phyloP scores from a whole-genome alignment of 2,329 filamentous ascomycete genomes.

The Myriosclerotinia duriaeana region DNA sequence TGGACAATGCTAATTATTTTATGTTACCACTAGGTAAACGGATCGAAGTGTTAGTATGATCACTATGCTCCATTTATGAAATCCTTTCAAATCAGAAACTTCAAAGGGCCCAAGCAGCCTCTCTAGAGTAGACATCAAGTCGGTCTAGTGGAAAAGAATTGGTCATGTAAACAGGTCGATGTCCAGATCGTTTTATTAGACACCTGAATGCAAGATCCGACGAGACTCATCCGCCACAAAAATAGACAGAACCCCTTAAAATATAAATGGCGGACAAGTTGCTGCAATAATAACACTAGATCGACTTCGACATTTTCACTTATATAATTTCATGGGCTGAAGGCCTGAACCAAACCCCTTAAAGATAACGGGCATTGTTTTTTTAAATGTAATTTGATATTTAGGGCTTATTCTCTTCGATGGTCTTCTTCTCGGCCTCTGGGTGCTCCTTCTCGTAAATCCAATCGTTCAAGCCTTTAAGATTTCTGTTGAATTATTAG shows the following conservation, averaged over 20 bases:
- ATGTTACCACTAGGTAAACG: not conserved
- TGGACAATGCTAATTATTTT: not conserved
- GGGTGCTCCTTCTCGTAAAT: conserved; percentile 81
- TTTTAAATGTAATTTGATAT: not conserved
- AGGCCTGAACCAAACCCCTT: not conserved
- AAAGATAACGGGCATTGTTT: not conserved
- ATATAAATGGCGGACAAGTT: not conserved
- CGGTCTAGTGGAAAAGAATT: not conserved
- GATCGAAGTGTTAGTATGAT: not conserved
- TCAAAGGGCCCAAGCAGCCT: not conserved
- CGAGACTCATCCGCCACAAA: not conserved
- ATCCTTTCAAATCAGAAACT: too few relatives aligned
- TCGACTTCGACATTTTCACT: not conserved
- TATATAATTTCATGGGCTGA: not conserved
- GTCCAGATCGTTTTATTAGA: not conserved
- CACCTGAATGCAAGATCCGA: not conserved
- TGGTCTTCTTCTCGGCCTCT: conserved; percentile 42
- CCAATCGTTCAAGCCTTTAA: conserved; percentile 91
- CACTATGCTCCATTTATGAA: not conserved
- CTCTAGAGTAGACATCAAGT: not conserved
- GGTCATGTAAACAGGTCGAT: not conserved
- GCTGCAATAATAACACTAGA: not conserved
- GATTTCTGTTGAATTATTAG: conserved; percentile 56
- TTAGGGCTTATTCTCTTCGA: conserved; percentile 15
- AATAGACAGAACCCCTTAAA: not conserved